A percentile compares a stretch with the other conserved stretches of the same genome.
Conservation (phyloP, 2,329 filamentous ascomycete genomes). For the Ophiocordyceps camponoti-leonardi region DNA sequence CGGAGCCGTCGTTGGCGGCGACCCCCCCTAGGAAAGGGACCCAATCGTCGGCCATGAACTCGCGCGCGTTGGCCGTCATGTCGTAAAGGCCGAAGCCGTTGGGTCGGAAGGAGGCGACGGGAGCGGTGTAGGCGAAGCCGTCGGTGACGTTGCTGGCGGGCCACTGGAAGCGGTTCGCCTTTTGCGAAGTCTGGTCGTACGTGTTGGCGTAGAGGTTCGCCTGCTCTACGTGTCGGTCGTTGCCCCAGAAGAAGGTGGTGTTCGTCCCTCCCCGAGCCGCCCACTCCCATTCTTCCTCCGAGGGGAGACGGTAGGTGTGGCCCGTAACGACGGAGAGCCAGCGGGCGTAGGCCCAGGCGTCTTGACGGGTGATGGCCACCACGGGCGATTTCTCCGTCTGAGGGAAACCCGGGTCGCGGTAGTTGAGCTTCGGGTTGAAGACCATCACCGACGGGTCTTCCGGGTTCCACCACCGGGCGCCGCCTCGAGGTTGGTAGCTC, state of each 20-base stretch:
- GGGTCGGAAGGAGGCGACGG: slow-evolving; percentile 4
- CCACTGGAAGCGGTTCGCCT: slow-evolving; percentile 3
- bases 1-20: slow-evolving; percentile 2
- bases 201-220: slow-evolving; percentile 4
- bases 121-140: slow-evolving; percentile 3
- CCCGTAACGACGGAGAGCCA: slow-evolving; percentile 4
- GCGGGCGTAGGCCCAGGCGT: slow-evolving; percentile 4
- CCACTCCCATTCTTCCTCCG: slow-evolving; percentile 6
- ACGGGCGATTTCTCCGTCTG: slow-evolving; percentile 3
- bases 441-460: background rate
- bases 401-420: slow-evolving; percentile 3
- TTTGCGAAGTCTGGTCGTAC: slow-evolving; percentile 2
- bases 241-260: slow-evolving; percentile 5
- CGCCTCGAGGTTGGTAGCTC: slow-evolving; percentile 3
- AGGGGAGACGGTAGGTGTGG: slow-evolving; percentile 3
- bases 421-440: slow-evolving; percentile 3
- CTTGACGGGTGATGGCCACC: slow-evolving; percentile 3
- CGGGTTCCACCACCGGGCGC: slow-evolving; percentile 4
- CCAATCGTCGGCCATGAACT: slow-evolving; percentile 4
- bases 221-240: slow-evolving; percentile 1
- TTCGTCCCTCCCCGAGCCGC: slow-evolving; percentile 4
- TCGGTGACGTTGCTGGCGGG: slow-evolving; percentile 1
- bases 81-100: slow-evolving; percentile 5
- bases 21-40: background rate
- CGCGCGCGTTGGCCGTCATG: slow-evolving; percentile 4